Base-by-base conservation (phyloP, 2,329 filamentous ascomycete species). In the Aspergillus latus region DNA sequence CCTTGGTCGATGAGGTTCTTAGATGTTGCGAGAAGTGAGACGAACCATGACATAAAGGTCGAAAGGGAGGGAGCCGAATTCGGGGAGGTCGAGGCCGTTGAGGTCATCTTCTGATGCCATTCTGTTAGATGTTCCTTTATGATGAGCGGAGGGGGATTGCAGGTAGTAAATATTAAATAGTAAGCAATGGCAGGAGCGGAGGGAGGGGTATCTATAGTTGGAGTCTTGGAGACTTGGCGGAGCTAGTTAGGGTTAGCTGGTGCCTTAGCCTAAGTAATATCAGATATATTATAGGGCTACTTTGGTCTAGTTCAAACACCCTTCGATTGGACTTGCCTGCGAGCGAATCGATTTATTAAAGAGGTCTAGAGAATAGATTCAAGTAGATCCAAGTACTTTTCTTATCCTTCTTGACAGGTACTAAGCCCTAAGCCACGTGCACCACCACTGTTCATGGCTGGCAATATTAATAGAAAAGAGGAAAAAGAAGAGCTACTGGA, bases 11-110 rank as follows among this genome's bases (percentile, higher is more conserved):
- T 29, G 21, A 11, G 42, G 26, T 45, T 45, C 29, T 43, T 21
- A 21, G 40, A 21, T 43, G 10, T 21, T 26, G 11, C n/a, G n/a
- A 30, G 26, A 45, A 29, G 21, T 13, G 42, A 29, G 26, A 29
- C 42, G 42, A 45, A 45, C 42, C 13, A 45, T 45, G 21, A 45
- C 42, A 45, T 45, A 45, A 45, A 29, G 42, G 42, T 45, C 42
- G n/a, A 40, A 57, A 15, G 54, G 54, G 28, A 52, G 54, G 16
- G 42, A 48, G 8, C 54, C 54, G 30, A 57, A 52, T 16, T 47
- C 32, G 21, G 49, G 49, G 21, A 44, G 16, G 42, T 44, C 42
- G 42, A 44, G 42, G 54, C 37, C 44, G 42, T 29, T 45, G 21
- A 45, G 42, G 42, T 45, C 42, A 11, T 29, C 42, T 45, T 45